Conservation (phyloP, 768 basidiomycete species). For the Termitomyces heimii region DNA sequence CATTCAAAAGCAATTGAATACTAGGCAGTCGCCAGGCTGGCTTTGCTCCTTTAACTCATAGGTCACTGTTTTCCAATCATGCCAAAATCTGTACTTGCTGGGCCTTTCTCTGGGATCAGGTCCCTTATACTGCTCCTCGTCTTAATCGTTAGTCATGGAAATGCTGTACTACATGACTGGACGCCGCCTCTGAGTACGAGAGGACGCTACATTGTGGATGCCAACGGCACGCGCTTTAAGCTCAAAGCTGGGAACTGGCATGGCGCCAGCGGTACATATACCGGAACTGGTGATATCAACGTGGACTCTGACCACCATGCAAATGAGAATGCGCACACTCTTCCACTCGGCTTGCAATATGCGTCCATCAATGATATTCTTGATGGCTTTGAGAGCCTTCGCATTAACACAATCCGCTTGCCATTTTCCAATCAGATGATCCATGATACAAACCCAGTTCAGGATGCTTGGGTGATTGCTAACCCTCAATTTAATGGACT, state of each 20-base stretch:
- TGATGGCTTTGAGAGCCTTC: conserved; percentile 9
- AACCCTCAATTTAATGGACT: conserved; percentile 10
- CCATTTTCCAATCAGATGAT: conserved; percentile 16
- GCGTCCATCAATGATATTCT: conserved; percentile 4
- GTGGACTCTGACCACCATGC: conserved; percentile 9
- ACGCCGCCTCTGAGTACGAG: conserved; percentile 13
- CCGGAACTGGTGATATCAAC: conserved; percentile 11
- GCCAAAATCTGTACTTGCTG: not conserved
- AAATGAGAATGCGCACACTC: conserved; percentile 11
- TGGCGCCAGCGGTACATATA: conserved; percentile 14
- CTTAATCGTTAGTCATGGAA: not conserved
- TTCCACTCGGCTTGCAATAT: conserved; percentile 10
- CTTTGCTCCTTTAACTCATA: not conserved
- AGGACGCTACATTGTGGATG: conserved; percentile 12
- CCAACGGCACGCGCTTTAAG: conserved; percentile 11
- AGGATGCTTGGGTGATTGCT: conserved; percentile 8
- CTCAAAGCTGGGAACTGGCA: conserved; percentile 13
- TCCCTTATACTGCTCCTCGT: not conserved
- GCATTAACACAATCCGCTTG: conserved; percentile 10
- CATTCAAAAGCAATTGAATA: not conserved
- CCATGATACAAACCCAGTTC: conserved; percentile 8
- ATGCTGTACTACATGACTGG: conserved; percentile 6
- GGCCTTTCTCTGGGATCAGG: not conserved
- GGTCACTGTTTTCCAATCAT: not conserved
- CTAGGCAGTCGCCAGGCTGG: not conserved